Evolutionary conservation across 805 yeast species (phyloP).

Genomic region (Debaryomyces hansenii): DNA sequence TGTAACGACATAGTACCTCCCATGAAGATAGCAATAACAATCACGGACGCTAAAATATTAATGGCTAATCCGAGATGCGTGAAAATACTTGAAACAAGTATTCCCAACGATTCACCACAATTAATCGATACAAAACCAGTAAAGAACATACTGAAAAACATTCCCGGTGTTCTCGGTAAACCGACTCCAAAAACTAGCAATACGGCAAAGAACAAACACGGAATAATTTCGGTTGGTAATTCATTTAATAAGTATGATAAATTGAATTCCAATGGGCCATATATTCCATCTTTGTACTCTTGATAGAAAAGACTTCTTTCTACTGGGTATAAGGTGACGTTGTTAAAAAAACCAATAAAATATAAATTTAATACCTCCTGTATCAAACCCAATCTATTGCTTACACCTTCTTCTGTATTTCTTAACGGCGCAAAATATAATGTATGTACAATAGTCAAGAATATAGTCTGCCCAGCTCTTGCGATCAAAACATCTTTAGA

Average conservation of each 20-base stretch:
- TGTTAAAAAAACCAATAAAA: constrained; percentile 78
- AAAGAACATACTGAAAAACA: constrained; percentile 66
- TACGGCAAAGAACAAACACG: constrained; percentile 57
- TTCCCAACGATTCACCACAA: constrained; percentile 85
- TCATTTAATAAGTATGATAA: constrained; percentile 59
- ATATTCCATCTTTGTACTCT: constrained; percentile 72
- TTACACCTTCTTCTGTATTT: constrained; percentile 48
- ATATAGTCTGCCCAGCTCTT: constrained; percentile 62
- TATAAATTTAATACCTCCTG: constrained; percentile 74
- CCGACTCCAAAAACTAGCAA: constrained; percentile 73
- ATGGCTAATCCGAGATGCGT: constrained; percentile 79
- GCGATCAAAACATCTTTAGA: constrained; percentile 59
- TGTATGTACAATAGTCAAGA: constrained; percentile 64
- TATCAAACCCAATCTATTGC: constrained; percentile 69
- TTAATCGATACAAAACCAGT: constrained; percentile 55
- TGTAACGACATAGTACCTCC: constrained; percentile 79
- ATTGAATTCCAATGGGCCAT: constrained; percentile 65
- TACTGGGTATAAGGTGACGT: constrained; percentile 70
- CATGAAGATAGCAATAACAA: constrained; percentile 77
- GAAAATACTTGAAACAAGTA: constrained; percentile 72
- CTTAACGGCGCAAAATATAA: constrained; percentile 55
- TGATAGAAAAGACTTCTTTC: constrained; percentile 77
- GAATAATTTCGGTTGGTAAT: constrained; percentile 64
- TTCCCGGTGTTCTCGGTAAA: constrained; percentile 62
- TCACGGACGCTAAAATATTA: constrained; percentile 63